Percentiles rank a stretch among this genome's conserved stretches.
These are phyloP conservation scores for Penicillium bialowiezense DNA, from an alignment of 495 filamentous ascomycete genomes.

Conservation along the genomic window DNA sequence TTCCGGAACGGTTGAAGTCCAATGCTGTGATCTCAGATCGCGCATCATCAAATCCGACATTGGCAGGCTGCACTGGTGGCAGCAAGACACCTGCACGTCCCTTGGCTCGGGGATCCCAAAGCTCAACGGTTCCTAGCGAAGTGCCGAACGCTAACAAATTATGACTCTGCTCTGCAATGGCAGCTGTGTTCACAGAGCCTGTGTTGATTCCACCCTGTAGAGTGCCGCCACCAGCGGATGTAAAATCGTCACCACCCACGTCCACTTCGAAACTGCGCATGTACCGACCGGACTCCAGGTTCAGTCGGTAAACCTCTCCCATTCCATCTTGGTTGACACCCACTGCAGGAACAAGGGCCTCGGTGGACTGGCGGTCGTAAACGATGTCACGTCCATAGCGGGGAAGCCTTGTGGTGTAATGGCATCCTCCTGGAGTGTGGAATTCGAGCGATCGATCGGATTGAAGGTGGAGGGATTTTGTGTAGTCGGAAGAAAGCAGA, in stretches of 20 bases:
- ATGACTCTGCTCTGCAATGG: conserved; percentile 87
- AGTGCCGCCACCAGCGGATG: conserved; percentile 59
- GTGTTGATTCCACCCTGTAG: conserved; percentile 80
- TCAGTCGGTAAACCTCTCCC: conserved; percentile 90
- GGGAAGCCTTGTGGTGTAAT: conserved; percentile 83
- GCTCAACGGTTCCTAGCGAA: conserved; percentile 91
- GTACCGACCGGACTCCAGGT: conserved; percentile 86
- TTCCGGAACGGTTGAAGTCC: conserved; percentile 79
- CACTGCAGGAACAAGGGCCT: conserved; percentile 83
- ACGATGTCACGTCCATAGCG: conserved; percentile 87
- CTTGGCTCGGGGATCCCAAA: conserved; percentile 87
- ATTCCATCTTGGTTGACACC: conserved; percentile 79
- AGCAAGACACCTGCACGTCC: conserved; percentile 75
- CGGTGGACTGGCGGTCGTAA: conserved; percentile 81
- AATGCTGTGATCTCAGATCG: conserved; percentile 81
- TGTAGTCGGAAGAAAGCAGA: conserved; percentile 89
- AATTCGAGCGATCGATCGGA: conserved; percentile 89
- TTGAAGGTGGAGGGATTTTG: conserved; percentile 92
- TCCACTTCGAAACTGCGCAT: conserved; percentile 80
- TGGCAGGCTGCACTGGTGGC: conserved; percentile 37
- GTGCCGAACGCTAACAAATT: conserved; percentile 93
- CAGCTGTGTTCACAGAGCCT: conserved; percentile 83
- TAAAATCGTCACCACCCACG: conserved; percentile 76
- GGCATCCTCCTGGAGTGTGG: conserved; percentile 84
- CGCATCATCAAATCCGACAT: conserved; percentile 40